Percentiles rank a stretch among this genome's conserved stretches.
These are phyloP conservation scores for Achaetomium macrosporum DNA, from an alignment of 2,329 filamentous ascomycete species.

Conservation along the genomic window DNA sequence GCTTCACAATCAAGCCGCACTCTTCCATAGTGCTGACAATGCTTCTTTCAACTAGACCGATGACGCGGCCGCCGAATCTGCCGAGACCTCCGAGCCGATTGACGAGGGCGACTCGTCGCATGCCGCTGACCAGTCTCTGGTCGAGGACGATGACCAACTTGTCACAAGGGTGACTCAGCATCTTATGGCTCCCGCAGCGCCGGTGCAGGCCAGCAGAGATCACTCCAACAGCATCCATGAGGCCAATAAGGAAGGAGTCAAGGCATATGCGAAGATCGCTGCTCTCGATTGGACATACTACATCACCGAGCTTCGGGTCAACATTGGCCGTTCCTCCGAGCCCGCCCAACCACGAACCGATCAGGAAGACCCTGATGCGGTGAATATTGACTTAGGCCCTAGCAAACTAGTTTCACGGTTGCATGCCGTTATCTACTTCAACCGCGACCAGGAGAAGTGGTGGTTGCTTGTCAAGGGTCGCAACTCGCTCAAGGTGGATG, in stretches of 20 bases:
- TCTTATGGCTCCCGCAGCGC: conserved; percentile 35
- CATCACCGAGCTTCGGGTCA: conserved; percentile 66
- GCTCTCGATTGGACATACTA: conserved; percentile 82
- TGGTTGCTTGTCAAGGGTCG: conserved; percentile 81
- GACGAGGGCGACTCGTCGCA: conserved; percentile 43
- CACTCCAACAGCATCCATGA: conserved; percentile 61
- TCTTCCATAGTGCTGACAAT: neutral
- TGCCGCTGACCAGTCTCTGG: conserved; percentile 36
- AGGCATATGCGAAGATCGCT: conserved; percentile 76
- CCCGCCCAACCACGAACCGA: conserved; percentile 32
- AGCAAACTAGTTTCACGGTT: conserved; percentile 75
- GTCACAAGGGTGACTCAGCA: conserved; percentile 51
- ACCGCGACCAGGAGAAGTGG: conserved; percentile 67
- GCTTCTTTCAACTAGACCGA: conserved; percentile 27
- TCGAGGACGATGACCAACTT: conserved; percentile 47
- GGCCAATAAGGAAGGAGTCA: conserved; percentile 54
- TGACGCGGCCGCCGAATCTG: conserved; percentile 37
- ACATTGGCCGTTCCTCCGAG: conserved; percentile 67
- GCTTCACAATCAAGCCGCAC: neutral
- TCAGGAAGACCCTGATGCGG: conserved; percentile 40
- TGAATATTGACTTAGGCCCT: conserved; percentile 86
- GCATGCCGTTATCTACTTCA: conserved; percentile 70
- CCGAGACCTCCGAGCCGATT: conserved; percentile 33
- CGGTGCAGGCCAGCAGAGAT: conserved; percentile 55
- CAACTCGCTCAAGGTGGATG: conserved; percentile 85